A percentile compares a stretch with the other conserved stretches of the same genome.
phyloP scores from a whole-genome alignment of 306 rosid species.

The Crotalaria pallida region DNA sequence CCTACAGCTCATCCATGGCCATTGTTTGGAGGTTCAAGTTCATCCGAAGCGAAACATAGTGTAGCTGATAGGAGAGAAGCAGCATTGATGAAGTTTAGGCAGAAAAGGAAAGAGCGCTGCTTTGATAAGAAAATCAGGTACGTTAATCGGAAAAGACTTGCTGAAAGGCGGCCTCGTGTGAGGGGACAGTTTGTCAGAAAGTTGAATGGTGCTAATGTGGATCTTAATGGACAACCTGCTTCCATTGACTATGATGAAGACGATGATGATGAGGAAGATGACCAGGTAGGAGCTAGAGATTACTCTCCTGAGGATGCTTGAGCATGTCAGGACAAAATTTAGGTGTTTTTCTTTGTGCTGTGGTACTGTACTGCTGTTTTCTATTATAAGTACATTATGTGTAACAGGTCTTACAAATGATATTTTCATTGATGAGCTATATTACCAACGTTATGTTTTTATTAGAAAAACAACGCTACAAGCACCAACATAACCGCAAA shows the following conservation, averaged over 20 bases:
- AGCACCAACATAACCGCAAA: too few species aligned
- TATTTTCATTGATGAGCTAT: too few species aligned
- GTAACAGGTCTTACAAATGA: too few species aligned
- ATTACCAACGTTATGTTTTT: too few species aligned
- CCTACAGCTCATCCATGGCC: conserved; percentile 62
- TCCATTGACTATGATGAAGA: conserved; percentile 61
- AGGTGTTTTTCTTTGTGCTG: too few species aligned
- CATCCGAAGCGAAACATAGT: conserved; percentile 52
- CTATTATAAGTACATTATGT: too few species aligned
- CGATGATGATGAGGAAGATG: conserved; percentile 63
- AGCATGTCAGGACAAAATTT: not conserved
- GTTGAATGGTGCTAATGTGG: conserved; percentile 65
- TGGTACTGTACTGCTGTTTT: too few species aligned
- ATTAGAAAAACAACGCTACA: too few species aligned
- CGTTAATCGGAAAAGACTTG: conserved; percentile 75
- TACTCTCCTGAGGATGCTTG: conserved; percentile 37
- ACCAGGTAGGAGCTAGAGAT: conserved; percentile 33
- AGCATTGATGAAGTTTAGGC: conserved; percentile 87
- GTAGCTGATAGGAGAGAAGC: conserved; percentile 95
- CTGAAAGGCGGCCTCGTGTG: conserved; percentile 89
- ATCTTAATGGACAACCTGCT: conserved; percentile 82
- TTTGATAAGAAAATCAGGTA: conserved; percentile 95
- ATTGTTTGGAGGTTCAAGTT: conserved; percentile 51
- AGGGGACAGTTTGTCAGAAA: conserved; percentile 94
- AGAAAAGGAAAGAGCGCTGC: conserved; percentile 94